A percentile compares a stretch with the other conserved stretches of the same genome.
Evolutionary conservation across 495 filamentous ascomycete species (phyloP).

Genomic region (Halenospora varia): DNA sequence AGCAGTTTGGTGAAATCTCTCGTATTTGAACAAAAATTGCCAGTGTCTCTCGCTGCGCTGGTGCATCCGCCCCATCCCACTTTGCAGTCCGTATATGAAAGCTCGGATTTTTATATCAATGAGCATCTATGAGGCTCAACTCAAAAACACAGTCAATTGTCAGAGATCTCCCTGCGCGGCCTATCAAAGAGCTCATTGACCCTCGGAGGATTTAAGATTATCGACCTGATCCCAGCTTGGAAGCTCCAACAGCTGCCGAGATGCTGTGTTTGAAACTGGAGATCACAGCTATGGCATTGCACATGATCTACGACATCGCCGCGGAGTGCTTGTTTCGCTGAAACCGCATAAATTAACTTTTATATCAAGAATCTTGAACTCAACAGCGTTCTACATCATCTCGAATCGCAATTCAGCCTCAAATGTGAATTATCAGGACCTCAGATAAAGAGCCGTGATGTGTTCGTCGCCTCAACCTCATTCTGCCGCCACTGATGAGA

Average conservation of each 20-base stretch:
- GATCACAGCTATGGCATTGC: not conserved
- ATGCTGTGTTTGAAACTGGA: not conserved
- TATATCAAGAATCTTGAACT: not conserved
- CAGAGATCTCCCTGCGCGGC: too few species aligned
- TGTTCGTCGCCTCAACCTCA: not conserved
- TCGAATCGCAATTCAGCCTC: not conserved
- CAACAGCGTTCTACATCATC: too few species aligned
- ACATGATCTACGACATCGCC: not conserved
- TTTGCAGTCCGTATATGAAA: too few species aligned
- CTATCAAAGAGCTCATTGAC: not conserved
- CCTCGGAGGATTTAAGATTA: not conserved
- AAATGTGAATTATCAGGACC: not conserved
- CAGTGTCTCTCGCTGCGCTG: not conserved
- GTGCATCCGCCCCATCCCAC: too few species aligned
- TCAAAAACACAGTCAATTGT: too few species aligned
- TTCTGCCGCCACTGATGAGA: constrained; percentile 15
- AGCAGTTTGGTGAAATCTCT: not conserved
- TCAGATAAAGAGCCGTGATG: not conserved
- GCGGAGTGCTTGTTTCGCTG: not conserved
- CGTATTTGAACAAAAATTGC: not conserved
- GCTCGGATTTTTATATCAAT: too few species aligned
- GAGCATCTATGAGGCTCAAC: not conserved
- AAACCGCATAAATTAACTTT: not conserved
- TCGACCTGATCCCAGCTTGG: not conserved
- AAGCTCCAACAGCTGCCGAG: not conserved